Evolutionary conservation across 2,329 filamentous ascomycete species (phyloP).

Genomic region (Diaporthe nobilis): DNA sequence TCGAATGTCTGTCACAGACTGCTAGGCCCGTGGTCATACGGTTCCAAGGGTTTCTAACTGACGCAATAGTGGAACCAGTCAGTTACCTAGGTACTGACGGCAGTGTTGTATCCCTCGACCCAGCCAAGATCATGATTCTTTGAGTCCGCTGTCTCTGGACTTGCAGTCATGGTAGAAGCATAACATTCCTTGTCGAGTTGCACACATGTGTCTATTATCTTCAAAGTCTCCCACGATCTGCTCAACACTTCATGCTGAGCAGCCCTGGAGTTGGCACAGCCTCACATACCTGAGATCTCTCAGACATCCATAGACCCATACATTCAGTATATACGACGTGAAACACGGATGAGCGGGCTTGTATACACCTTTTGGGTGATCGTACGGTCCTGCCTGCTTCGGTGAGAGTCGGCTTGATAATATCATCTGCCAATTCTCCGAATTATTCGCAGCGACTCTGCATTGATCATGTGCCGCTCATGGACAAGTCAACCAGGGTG

Average conservation of each 20-base stretch:
- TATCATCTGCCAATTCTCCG: background rate
- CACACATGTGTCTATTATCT: background rate
- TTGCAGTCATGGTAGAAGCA: background rate
- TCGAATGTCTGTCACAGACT: background rate
- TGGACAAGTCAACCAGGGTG: background rate
- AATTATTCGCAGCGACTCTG: background rate
- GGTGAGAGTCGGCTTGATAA: too few species aligned
- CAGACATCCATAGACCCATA: background rate
- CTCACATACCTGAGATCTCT: background rate
- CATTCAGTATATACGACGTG: too few species aligned
- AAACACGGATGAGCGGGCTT: too few species aligned
- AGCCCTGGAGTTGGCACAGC: background rate
- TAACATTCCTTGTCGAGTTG: background rate
- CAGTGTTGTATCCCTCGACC: background rate
- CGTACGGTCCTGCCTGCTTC: background rate
- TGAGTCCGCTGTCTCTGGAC: background rate
- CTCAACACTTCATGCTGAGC: background rate
- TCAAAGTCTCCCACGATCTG: background rate
- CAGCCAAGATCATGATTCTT: background rate
- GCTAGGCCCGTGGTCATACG: background rate
- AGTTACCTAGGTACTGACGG: background rate
- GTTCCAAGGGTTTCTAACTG: background rate
- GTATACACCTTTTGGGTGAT: background rate
- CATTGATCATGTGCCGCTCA: background rate
- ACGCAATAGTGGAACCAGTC: background rate